Evolutionary conservation across 2,329 filamentous ascomycete genomes (phyloP).

Genomic region (Aspergillus cejpii): DNA sequence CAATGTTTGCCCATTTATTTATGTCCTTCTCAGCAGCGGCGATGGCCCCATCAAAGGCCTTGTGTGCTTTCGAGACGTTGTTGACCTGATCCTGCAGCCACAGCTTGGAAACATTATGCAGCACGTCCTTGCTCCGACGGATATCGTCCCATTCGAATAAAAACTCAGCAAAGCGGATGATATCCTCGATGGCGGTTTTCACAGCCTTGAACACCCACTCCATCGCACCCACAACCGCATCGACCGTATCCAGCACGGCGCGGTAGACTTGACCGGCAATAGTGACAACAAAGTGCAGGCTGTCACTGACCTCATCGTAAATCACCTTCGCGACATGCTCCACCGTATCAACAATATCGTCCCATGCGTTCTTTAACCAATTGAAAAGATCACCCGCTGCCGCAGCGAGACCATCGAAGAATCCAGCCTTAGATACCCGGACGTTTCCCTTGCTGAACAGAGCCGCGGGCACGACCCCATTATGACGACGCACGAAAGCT

Average conservation of each 20-base stretch:
- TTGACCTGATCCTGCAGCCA: no score
- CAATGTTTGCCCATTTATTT: no score
- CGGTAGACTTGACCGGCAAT: conserved; percentile 8
- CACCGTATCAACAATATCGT: not conserved
- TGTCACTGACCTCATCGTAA: no score
- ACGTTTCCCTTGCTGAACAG: no score
- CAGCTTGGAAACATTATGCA: conserved; percentile 8
- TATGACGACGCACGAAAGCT: no score
- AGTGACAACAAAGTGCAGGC: conserved; percentile 7
- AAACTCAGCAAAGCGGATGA: conserved; percentile 8
- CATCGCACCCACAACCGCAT: conserved; percentile 8
- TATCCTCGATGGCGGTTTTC: conserved; percentile 5
- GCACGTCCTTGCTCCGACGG: conserved; percentile 9
- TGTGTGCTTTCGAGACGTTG: no score
- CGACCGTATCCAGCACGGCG: conserved; percentile 10
- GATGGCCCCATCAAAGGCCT: no score
- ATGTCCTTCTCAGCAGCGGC: no score
- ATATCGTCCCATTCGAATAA: conserved; percentile 16
- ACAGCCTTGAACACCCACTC: conserved; percentile 8
- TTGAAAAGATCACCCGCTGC: conserved; percentile 3
- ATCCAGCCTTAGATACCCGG: no score
- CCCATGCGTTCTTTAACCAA: not conserved
- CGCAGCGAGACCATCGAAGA: no score
- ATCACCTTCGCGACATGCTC: not conserved
- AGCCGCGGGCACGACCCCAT: no score